A percentile compares a stretch with the other conserved stretches of the same genome.
Evolutionary conservation across 192 early-diverging fungal genomes (phyloP).

Genomic region (Coemansia aciculifera): DNA sequence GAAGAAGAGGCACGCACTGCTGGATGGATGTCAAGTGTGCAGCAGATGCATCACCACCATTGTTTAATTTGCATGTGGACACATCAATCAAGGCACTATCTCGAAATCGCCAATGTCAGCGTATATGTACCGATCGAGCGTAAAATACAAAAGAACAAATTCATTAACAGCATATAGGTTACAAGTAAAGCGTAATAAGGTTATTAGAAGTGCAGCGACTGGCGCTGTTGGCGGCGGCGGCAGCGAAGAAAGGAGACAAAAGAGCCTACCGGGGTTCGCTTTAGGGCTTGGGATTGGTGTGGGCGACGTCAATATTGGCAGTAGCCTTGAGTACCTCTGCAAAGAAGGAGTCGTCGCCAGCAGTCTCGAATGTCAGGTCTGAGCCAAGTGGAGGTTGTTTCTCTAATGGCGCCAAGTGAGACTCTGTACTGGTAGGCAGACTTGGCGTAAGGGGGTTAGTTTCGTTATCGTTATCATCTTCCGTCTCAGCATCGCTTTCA

Average conservation of each 20-base stretch:
- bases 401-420: background rate
- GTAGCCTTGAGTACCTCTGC: slow-evolving; percentile 20
- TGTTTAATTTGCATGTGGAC: background rate
- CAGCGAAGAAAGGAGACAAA: background rate
- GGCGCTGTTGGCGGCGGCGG: background rate
- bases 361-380: slow-evolving; percentile 7
- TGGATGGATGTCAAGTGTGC: background rate
- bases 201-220: background rate
- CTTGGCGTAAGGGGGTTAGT: background rate
- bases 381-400: background rate
- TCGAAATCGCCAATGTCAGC: background rate
- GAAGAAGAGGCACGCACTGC: background rate
- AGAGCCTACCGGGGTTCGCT: background rate
- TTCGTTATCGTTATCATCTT: background rate
- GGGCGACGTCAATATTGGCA: background rate
- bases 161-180: background rate
- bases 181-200: background rate
- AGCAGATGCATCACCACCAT: background rate
- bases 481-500: background rate
- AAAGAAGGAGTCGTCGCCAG: slow-evolving; percentile 21
- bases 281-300: slow-evolving; percentile 2
- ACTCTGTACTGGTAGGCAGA: background rate
- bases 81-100: background rate
- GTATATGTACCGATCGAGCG: no score
- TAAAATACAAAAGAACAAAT: background rate